Conservation (phyloP, 164 flowering plant species). For the Macadamia tetraphylla region DNA sequence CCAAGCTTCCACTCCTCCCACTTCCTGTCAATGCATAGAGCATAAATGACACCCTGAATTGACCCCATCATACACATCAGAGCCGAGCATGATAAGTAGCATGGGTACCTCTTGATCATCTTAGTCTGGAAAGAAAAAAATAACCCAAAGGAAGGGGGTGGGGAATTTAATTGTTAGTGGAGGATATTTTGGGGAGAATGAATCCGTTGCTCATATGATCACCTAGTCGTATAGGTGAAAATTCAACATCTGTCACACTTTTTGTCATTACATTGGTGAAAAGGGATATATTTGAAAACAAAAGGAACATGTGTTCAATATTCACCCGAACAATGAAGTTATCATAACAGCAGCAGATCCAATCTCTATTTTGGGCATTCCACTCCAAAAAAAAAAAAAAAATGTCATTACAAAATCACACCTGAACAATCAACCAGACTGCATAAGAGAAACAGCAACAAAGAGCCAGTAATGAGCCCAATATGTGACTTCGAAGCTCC, state of each 20-base stretch:
- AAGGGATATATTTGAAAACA: too few species aligned
- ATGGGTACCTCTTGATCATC: slow-evolving; percentile 32
- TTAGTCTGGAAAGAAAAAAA: slow-evolving; percentile 29
- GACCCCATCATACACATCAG: slow-evolving; percentile 33
- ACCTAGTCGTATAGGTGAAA: too few species aligned
- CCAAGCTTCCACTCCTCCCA: slow-evolving; percentile 47
- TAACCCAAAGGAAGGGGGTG: not conserved
- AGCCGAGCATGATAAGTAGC: slow-evolving; percentile 40
- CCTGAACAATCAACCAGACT: slow-evolving; percentile 45
- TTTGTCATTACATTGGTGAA: too few species aligned
- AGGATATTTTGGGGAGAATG: not conserved
- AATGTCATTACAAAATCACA: slow-evolving; percentile 12
- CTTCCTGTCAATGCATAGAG: slow-evolving; percentile 32
- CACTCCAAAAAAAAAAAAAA: too few species aligned
- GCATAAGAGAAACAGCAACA: slow-evolving; percentile 30
- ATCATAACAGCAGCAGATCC: too few species aligned
- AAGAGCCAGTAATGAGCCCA: slow-evolving; percentile 29
- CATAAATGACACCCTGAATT: slow-evolving; percentile 25
- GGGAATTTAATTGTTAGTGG: not conserved
- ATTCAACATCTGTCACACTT: too few species aligned
- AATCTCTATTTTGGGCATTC: too few species aligned
- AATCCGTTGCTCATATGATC: too few species aligned
- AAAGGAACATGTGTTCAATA: too few species aligned
- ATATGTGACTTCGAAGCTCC: slow-evolving; percentile 17
- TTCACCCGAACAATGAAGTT: too few species aligned